These are phyloP conservation scores for Cordyceps farinosa DNA, from an alignment of 2,329 filamentous ascomycete genomes.

Conservation along the genomic window DNA sequence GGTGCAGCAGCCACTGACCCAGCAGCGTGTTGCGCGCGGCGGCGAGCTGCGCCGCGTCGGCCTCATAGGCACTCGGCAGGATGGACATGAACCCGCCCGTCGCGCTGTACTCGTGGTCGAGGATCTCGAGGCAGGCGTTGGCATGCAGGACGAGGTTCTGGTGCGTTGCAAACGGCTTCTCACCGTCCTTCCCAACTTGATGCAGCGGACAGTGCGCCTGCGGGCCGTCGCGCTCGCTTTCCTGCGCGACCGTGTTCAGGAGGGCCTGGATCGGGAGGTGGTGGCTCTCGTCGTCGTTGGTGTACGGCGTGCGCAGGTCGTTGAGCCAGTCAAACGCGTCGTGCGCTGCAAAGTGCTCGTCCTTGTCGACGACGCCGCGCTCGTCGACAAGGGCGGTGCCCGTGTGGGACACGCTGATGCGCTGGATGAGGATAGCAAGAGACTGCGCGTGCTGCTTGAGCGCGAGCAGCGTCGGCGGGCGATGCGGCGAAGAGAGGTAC, in stretches of 20 bases:
- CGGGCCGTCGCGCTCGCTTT: slow-evolving; percentile 40
- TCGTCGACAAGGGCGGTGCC: slow-evolving; percentile 20
- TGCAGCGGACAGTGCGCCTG: slow-evolving; percentile 46
- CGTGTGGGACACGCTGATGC: slow-evolving; percentile 39
- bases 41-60: slow-evolving; percentile 35
- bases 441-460: slow-evolving; percentile 60
- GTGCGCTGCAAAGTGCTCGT: slow-evolving; percentile 32
- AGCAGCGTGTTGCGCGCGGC: slow-evolving; percentile 50
- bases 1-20: slow-evolving; percentile 55
- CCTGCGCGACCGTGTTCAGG: slow-evolving; percentile 41
- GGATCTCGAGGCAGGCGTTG: slow-evolving; percentile 55
- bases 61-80: slow-evolving; percentile 42
- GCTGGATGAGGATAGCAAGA: slow-evolving; percentile 50
- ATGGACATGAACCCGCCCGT: slow-evolving; percentile 55
- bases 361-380: slow-evolving; percentile 16
- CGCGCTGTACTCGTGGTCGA: slow-evolving; percentile 56
- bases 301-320: slow-evolving; percentile 47
- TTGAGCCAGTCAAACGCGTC: slow-evolving; percentile 57
- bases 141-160: slow-evolving; percentile 53
- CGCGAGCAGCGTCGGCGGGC: slow-evolving; percentile 51
- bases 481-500: slow-evolving; percentile 53
- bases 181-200: slow-evolving; percentile 16
- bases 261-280: slow-evolving; percentile 45
- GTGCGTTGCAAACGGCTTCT: slow-evolving; percentile 43
- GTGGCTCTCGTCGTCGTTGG: slow-evolving; percentile 45